phyloP scores from a whole-genome alignment of 139 green algal genomes.

The Chlorokybus atmophyticus region DNA sequence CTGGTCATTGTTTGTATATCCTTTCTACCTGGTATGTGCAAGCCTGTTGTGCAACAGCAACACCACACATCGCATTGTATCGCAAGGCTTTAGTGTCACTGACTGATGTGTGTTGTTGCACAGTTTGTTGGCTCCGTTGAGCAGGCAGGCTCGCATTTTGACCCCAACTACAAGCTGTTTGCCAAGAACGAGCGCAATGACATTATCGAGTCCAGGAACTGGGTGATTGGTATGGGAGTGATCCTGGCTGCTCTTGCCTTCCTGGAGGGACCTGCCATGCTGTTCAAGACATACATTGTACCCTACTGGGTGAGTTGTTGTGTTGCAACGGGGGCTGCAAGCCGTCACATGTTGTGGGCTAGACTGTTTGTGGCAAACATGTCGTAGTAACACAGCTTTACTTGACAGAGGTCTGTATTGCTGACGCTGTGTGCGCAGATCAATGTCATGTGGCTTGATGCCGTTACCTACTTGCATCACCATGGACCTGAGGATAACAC shows the following conservation, averaged over 20 bases:
- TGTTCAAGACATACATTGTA: conserved; percentile 82
- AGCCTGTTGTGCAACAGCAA: too few relatives aligned
- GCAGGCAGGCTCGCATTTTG: conserved; percentile 80
- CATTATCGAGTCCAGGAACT: conserved; percentile 61
- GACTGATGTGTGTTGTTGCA: too few relatives aligned
- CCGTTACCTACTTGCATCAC: conserved; percentile 93
- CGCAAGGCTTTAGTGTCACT: too few relatives aligned
- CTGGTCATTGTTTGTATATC: conserved; percentile 70
- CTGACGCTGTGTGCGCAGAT: too few relatives aligned
- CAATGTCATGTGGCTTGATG: conserved; percentile 83
- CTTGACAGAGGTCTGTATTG: too few relatives aligned
- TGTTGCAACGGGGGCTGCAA: too few relatives aligned
- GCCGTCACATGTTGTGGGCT: too few relatives aligned
- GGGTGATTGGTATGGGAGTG: conserved; percentile 60
- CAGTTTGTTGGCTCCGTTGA: conserved; percentile 63
- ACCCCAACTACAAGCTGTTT: conserved; percentile 82
- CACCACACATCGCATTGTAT: too few relatives aligned
- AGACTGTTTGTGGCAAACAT: too few relatives aligned
- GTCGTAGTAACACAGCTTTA: too few relatives aligned
- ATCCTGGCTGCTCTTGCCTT: conserved; percentile 56
- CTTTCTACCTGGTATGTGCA: conserved; percentile 66
- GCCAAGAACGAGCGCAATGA: conserved; percentile 10
- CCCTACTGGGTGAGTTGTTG: conserved; percentile 62
- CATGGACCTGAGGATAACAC: conserved; percentile 64
- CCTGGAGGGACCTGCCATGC: conserved; percentile 51